Evolutionary conservation across 1,139 yeast genomes (phyloP), one percentile per base, ranked within the genome.

Genomic region (Suhomyces bokatorum): DNA sequence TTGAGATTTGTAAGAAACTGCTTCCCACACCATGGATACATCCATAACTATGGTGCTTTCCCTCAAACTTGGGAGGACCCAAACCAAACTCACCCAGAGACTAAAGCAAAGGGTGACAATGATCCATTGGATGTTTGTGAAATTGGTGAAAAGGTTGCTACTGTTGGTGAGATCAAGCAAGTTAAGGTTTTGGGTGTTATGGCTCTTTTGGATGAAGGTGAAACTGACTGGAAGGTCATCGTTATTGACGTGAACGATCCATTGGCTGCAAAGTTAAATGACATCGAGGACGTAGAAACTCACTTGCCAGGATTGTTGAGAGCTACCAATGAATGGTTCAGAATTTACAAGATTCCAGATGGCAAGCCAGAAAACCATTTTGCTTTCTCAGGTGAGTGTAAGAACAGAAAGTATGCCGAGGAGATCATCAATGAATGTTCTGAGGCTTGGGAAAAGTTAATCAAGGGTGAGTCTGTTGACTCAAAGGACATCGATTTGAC

Each of bases 21-120:
- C 53, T 91, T 88, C 79, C 99, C 99, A 29, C 95, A 85, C 75
- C 91, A 88, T 64, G 99, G 99, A 24, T 91, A 91, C 71, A 89
- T 93, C 52, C 96, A 88, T 71, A 91, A 91, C 71, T 91, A 91
- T 65, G 98, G 99, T 52, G 97, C 98, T n/a, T 79, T 93, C 67
- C 97, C 99, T 39, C 98, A 91, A 72, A 93, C 99, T 24, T 93
- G 98, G 98, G 99, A 93, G 63, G 83, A 80, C 55, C 82, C 83
- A 45, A 72, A 70, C 61, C 68, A 62, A 53, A 49, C 63, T 42
- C 66, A 63, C 51, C 62, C 59, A 11, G 65, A 60, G 44, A 59
- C 67, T 39, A 56, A 59, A 53, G 78, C 83, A 48, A 78, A 75
- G 59, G 99, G 99, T 54, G 99, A 93, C 70, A 87, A 90, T 62